These are phyloP conservation scores for Ogataea trehaloabstinens DNA, from an alignment of 805 yeast species.

Conservation along the genomic window DNA sequence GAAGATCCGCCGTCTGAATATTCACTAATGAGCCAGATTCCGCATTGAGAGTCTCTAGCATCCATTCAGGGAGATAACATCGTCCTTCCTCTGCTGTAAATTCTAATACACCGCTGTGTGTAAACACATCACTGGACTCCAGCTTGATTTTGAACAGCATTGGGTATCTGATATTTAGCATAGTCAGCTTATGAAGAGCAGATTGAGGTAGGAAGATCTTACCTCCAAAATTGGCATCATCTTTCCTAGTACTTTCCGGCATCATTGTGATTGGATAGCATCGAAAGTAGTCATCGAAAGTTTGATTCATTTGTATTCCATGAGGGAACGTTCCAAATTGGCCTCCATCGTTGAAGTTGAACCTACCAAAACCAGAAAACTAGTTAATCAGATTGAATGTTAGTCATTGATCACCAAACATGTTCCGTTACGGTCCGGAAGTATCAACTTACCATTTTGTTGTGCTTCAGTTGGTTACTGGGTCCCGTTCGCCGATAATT, in stretches of 20 bases:
- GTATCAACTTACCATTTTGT: conserved; percentile 10
- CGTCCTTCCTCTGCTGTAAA: conserved; percentile 98
- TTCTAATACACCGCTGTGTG: conserved; percentile 94
- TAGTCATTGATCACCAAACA: neutral
- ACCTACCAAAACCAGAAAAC: conserved; percentile 30
- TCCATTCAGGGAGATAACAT: conserved; percentile 94
- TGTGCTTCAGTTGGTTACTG: too few relatives aligned
- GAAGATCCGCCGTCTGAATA: conserved; percentile 73
- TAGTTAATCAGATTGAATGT: too few relatives aligned
- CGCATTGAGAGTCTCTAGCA: conserved; percentile 73
- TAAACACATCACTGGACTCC: conserved; percentile 52
- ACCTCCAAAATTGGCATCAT: conserved; percentile 89
- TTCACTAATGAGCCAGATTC: conserved; percentile 81
- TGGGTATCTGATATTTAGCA: conserved; percentile 91
- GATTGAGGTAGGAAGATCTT: conserved; percentile 94
- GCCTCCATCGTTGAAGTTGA: conserved; percentile 14
- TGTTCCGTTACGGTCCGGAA: neutral
- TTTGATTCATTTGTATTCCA: conserved; percentile 21
- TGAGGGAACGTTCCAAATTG: conserved; percentile 13
- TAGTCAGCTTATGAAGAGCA: conserved; percentile 81
- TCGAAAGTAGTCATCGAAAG: conserved; percentile 84
- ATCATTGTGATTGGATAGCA: conserved; percentile 91
- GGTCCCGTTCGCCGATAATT: too few relatives aligned
- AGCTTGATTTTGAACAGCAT: conserved; percentile 84
- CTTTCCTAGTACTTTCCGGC: conserved; percentile 71